phyloP scores from a whole-genome alignment of 192 early-diverging fungal genomes.

The Rhizophagus clarus region DNA sequence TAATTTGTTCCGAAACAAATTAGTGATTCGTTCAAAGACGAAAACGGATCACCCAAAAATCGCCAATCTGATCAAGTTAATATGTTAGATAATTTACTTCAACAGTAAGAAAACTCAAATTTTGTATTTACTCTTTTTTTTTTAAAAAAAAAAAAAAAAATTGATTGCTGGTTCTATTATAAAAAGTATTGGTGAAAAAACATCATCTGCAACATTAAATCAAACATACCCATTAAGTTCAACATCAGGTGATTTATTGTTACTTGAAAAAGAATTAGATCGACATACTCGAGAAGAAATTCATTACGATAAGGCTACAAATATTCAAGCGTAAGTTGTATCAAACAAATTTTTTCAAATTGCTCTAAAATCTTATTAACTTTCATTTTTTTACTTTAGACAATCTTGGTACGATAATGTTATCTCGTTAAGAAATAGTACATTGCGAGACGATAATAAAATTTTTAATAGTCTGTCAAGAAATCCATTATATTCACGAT shows the following conservation, averaged over 20 bases:
- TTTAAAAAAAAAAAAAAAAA: no score
- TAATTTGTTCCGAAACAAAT: slow-evolving; percentile 30
- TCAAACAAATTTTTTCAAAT: neutral
- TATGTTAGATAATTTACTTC: slow-evolving; percentile 57
- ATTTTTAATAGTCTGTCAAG: slow-evolving; percentile 5
- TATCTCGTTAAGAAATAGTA: slow-evolving; percentile 39
- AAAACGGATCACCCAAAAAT: slow-evolving; percentile 34
- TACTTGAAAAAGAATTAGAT: slow-evolving; percentile 47
- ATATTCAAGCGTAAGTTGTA: slow-evolving; percentile 39
- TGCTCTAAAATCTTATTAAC: neutral
- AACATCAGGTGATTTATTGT: neutral
- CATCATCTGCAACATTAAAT: slow-evolving; percentile 38
- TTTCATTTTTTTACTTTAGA: neutral
- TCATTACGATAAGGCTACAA: slow-evolving; percentile 43
- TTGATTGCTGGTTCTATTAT: neutral
- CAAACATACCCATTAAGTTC: neutral
- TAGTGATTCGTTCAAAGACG: slow-evolving; percentile 36
- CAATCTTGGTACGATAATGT: slow-evolving; percentile 46
- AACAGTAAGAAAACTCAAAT: slow-evolving; percentile 45
- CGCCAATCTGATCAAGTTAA: slow-evolving; percentile 45
- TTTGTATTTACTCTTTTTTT: neutral
- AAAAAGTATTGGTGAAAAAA: slow-evolving; percentile 53
- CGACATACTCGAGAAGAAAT: slow-evolving; percentile 51
- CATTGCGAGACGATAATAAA: slow-evolving; percentile 39
- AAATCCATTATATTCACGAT: slow-evolving; percentile 21